Evolutionary conservation across 2,329 filamentous ascomycete genomes (phyloP).

Genomic region (Zopfia rhizophila): DNA sequence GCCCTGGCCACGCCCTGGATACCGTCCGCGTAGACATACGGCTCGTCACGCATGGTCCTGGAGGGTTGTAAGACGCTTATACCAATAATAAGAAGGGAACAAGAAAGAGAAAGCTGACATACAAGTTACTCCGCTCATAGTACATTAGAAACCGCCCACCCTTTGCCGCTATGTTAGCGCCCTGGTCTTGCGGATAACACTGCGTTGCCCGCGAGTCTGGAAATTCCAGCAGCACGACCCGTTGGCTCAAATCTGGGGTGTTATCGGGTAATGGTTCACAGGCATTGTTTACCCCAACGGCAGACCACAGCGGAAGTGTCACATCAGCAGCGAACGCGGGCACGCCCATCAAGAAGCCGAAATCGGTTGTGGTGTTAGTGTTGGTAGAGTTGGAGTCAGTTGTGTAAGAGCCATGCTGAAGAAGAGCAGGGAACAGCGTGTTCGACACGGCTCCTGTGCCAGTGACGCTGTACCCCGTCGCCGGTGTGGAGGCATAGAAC

Average conservation of each 20-base stretch:
- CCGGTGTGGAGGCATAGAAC: constrained; percentile 57
- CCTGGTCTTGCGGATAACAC: constrained; percentile 29
- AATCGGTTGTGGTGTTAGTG: constrained; percentile 39
- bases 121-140: constrained; percentile 23
- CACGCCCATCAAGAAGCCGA: constrained; percentile 49
- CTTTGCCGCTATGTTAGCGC: no score
- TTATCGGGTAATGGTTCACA: constrained; percentile 64
- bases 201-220: constrained; percentile 20
- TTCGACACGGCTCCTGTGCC: constrained; percentile 59
- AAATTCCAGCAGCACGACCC: constrained; percentile 59
- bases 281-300: constrained; percentile 61
- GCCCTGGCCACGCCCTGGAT: constrained; percentile 22
- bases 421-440: constrained; percentile 42
- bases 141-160: no score
- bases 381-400: constrained; percentile 31
- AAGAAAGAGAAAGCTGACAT: constrained; percentile 3
- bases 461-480: constrained; percentile 56
- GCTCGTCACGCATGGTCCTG: constrained; percentile 27
- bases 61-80: constrained; percentile 4
- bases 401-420: constrained; percentile 46
- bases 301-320: constrained; percentile 41
- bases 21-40: constrained; percentile 24
- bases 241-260: constrained; percentile 66
- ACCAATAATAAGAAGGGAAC: no score
- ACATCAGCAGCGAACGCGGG: constrained; percentile 33